phyloP scores from a whole-genome alignment of 768 basidiomycete genomes.

The Trametes punicea region DNA sequence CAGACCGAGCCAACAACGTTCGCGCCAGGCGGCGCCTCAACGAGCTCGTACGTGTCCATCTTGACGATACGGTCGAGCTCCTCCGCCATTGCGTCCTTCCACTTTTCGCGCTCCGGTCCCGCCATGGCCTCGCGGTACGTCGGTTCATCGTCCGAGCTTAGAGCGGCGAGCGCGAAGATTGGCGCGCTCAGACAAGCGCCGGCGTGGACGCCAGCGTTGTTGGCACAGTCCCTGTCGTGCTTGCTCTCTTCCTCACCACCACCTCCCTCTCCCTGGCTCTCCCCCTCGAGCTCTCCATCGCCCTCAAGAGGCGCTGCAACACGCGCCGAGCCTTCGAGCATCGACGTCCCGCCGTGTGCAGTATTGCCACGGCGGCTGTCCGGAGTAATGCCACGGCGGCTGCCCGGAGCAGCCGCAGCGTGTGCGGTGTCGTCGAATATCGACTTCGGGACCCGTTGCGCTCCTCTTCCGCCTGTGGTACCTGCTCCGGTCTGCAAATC shows the following conservation, averaged over 20 bases:
- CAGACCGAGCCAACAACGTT: conserved; percentile 19
- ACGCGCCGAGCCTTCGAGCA: no score
- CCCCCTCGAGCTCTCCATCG: background rate
- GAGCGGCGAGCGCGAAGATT: background rate
- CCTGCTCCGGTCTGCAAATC: background rate
- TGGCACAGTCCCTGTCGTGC: background rate
- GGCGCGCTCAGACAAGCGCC: no score
- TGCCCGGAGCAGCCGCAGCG: no score
- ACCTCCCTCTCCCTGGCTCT: background rate
- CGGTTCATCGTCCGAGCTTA: background rate
- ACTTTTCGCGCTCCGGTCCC: background rate
- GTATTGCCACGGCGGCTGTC: no score
- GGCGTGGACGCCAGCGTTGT: no score
- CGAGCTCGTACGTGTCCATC: conserved; percentile 9
- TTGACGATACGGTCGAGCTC: conserved; percentile 8
- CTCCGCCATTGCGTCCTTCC: conserved; percentile 10
- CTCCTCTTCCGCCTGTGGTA: background rate
- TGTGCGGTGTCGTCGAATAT: background rate
- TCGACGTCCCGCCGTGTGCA: no score
- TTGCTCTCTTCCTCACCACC: background rate
- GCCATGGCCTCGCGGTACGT: background rate
- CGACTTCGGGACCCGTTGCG: background rate
- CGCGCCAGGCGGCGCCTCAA: background rate
- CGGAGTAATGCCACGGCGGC: no score
- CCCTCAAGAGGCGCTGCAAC: no score